phyloP scores from a whole-genome alignment of 148 eudicot genomes.

The Chenopodium album region DNA sequence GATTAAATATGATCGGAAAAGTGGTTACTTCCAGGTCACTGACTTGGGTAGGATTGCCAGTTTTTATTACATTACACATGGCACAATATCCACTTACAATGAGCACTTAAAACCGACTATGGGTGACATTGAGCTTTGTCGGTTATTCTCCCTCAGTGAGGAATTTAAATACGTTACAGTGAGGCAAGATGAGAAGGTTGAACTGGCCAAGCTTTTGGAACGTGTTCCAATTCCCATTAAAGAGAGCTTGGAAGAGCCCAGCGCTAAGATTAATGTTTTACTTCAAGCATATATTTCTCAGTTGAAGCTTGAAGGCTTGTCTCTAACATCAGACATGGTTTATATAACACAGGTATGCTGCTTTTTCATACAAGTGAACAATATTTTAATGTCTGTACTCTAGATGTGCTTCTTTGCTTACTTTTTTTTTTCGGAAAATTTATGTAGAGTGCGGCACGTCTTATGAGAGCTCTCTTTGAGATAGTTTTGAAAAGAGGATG shows the following conservation, averaged over 20 bases:
- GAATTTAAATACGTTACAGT: constrained; percentile 88
- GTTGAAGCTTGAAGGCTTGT: constrained; percentile 83
- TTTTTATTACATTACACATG: constrained; percentile 82
- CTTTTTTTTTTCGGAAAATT: not conserved
- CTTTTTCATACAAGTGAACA: constrained; percentile 6
- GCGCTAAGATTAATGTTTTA: constrained; percentile 89
- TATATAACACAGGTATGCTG: constrained; percentile 70
- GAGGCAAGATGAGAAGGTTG: constrained; percentile 91
- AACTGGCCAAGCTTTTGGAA: constrained; percentile 78
- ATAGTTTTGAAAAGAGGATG: constrained; percentile 83
- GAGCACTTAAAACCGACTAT: constrained; percentile 90
- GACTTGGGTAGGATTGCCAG: constrained; percentile 93
- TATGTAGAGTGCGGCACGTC: constrained; percentile 86
- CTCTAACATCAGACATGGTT: constrained; percentile 90
- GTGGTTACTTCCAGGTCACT: constrained; percentile 88
- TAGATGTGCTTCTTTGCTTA: not conserved
- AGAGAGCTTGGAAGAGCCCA: constrained; percentile 88
- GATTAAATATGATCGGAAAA: constrained; percentile 77
- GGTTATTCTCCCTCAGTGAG: constrained; percentile 88
- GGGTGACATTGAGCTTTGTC: constrained; percentile 95
- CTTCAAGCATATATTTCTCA: constrained; percentile 87
- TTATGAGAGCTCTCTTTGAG: constrained; percentile 77
- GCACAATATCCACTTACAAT: constrained; percentile 78
- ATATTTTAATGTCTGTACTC: not conserved
- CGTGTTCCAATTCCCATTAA: constrained; percentile 88